phyloP scores from a whole-genome alignment of 805 yeast species.

The Dipodascopsis uninucleata region DNA sequence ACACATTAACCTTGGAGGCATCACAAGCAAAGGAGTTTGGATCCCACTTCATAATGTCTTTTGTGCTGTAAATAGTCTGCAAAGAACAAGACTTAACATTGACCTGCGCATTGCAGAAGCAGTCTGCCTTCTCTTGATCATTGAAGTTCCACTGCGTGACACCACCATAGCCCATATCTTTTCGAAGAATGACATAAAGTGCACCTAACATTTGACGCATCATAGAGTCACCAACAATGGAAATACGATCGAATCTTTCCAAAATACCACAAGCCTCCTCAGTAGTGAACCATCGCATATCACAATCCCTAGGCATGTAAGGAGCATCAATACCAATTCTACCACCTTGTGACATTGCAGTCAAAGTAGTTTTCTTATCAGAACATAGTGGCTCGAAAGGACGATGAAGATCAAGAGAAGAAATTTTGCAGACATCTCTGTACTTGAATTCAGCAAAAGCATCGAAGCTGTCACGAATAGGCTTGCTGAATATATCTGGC shows the following conservation, averaged over 20 bases:
- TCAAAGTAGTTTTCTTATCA: conserved; percentile 18
- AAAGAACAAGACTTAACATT: conserved; percentile 26
- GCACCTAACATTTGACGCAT: conserved; percentile 29
- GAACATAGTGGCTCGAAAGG: conserved; percentile 26
- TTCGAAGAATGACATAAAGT: conserved; percentile 22
- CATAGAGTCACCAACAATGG: conserved; percentile 26
- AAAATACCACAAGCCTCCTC: conserved; percentile 23
- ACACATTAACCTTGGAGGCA: conserved; percentile 21
- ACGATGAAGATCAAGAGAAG: conserved; percentile 26
- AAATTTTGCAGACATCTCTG: conserved; percentile 23
- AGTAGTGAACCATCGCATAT: conserved; percentile 28
- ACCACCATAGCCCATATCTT: conserved; percentile 26
- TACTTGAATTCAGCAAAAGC: conserved; percentile 26
- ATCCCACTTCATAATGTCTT: conserved; percentile 24
- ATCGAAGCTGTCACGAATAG: conserved; percentile 9
- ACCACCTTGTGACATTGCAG: conserved; percentile 27
- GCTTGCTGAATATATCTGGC: not conserved
- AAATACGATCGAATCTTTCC: conserved; percentile 24
- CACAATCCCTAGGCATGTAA: conserved; percentile 28
- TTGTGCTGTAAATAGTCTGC: conserved; percentile 22
- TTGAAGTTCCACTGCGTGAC: conserved; percentile 27
- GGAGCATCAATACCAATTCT: conserved; percentile 27
- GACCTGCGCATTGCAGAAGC: conserved; percentile 28
- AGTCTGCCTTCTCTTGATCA: conserved; percentile 26
- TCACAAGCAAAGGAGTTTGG: conserved; percentile 27